phyloP scores from a whole-genome alignment of 306 rosid species.

The Casuarina glauca region DNA sequence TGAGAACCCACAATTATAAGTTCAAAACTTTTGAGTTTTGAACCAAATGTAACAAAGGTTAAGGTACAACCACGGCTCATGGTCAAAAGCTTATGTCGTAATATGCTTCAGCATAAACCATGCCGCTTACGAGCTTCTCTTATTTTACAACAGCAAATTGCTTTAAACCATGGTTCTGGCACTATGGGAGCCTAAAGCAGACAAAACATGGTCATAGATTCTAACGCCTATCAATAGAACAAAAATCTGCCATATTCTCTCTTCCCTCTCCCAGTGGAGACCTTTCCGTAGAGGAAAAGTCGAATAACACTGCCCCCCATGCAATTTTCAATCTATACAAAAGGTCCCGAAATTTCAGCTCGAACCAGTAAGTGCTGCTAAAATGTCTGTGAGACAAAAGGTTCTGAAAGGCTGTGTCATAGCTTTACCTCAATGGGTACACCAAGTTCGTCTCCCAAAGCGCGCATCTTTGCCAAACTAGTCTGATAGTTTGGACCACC shows the following conservation, averaged over 20 bases:
- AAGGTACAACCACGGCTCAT: background rate
- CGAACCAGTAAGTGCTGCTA: background rate
- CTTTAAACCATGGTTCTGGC: background rate
- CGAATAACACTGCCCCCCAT: too few species aligned
- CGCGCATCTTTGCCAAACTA: slow-evolving; percentile 75
- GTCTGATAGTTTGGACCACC: slow-evolving; percentile 91
- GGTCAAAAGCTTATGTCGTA: background rate
- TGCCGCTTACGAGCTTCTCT: slow-evolving; percentile 5
- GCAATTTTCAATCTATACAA: background rate
- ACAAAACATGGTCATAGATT: slow-evolving; percentile 10
- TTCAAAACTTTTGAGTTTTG: too few species aligned
- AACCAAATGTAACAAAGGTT: background rate
- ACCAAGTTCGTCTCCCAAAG: slow-evolving; percentile 77
- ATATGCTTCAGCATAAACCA: slow-evolving; percentile 6
- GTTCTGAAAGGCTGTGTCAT: slow-evolving; percentile 5
- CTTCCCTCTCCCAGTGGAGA: background rate
- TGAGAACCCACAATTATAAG: too few species aligned
- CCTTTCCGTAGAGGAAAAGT: too few species aligned
- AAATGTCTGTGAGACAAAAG: slow-evolving; percentile 11
- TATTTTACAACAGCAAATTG: background rate
- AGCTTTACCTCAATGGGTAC: slow-evolving; percentile 68
- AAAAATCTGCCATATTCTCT: background rate
- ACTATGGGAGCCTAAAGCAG: background rate
- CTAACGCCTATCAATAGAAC: slow-evolving; percentile 5
- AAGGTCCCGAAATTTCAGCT: background rate